These are phyloP conservation scores for Meyerozyma smithsonii DNA, from an alignment of 1,139 yeast genomes.

Conservation along the genomic window DNA sequence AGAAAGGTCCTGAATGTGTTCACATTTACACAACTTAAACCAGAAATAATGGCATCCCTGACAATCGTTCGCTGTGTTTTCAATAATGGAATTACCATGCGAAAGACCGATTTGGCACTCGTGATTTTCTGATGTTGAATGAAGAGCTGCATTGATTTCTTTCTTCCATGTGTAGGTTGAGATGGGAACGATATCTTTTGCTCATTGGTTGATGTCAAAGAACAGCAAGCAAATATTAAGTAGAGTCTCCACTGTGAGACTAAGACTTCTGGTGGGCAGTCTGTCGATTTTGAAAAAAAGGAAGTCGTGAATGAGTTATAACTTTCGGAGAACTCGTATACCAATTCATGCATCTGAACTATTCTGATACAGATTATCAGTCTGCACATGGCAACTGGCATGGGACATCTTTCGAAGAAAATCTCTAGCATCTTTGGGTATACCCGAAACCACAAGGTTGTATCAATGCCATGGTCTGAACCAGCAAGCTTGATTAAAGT, in stretches of 20 bases:
- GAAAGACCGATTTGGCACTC: conserved; percentile 85
- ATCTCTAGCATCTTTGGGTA: conserved; percentile 72
- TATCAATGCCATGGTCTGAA: conserved; percentile 90
- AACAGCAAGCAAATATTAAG: conserved; percentile 86
- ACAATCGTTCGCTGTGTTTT: conserved; percentile 68
- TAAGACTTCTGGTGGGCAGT: conserved; percentile 61
- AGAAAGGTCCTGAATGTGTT: conserved; percentile 81
- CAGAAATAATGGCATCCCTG: conserved; percentile 80
- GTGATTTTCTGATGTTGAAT: conserved; percentile 90
- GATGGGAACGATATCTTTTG: conserved; percentile 67
- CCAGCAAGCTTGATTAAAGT: conserved; percentile 73
- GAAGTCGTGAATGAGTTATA: conserved; percentile 39
- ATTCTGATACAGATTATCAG: conserved; percentile 87
- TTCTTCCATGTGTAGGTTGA: conserved; percentile 58
- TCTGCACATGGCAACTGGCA: conserved; percentile 90
- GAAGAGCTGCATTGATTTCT: conserved; percentile 70
- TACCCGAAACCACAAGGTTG: conserved; percentile 89
- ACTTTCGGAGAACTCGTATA: conserved; percentile 58
- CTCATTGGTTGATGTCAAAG: conserved; percentile 84
- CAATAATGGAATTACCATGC: conserved; percentile 79
- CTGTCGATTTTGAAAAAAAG: conserved; percentile 26
- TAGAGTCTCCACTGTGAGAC: conserved; percentile 88
- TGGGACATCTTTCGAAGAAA: conserved; percentile 80
- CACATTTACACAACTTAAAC: conserved; percentile 83
- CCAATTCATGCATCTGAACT: conserved; percentile 83